Conservation (phyloP, 179 eudicot genomes). For the Silene noctiflora region DNA sequence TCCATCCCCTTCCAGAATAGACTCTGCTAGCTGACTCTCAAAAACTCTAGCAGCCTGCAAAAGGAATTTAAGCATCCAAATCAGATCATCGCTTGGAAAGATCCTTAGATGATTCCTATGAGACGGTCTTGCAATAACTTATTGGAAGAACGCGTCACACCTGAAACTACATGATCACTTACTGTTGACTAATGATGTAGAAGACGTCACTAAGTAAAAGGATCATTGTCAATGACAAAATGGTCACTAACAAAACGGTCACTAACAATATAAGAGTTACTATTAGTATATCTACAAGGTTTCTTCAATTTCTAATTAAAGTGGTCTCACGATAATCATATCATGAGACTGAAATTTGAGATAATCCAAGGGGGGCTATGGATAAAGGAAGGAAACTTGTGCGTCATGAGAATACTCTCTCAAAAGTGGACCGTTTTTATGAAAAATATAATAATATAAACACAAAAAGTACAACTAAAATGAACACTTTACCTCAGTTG, state of each 20-base stretch:
- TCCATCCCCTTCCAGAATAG: constrained; percentile 94
- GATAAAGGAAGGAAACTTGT: background rate
- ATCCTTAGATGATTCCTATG: background rate
- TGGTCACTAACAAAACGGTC: background rate
- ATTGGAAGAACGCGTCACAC: too few species aligned
- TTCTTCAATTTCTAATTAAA: background rate
- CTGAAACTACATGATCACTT: too few species aligned
- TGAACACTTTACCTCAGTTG: constrained; percentile 68
- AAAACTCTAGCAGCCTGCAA: constrained; percentile 96
- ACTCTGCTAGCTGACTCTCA: constrained; percentile 95
- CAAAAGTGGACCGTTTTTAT: background rate
- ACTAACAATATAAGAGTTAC: background rate
- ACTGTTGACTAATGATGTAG: too few species aligned
- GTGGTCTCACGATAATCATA: background rate
- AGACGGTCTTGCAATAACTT: too few species aligned
- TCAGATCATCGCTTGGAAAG: background rate
- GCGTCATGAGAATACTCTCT: background rate
- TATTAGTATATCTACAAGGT: background rate
- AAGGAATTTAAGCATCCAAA: constrained; percentile 7
- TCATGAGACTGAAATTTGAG: background rate
- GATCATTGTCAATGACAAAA: background rate
- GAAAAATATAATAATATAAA: background rate
- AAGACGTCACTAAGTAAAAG: background rate
- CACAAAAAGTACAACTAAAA: constrained; percentile 3
- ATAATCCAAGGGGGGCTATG: background rate